Percentiles rank a stretch among this genome's conserved stretches.
Evolutionary conservation across 306 rosid species (phyloP).

Genomic region (Gynostemma pentaphyllum): DNA sequence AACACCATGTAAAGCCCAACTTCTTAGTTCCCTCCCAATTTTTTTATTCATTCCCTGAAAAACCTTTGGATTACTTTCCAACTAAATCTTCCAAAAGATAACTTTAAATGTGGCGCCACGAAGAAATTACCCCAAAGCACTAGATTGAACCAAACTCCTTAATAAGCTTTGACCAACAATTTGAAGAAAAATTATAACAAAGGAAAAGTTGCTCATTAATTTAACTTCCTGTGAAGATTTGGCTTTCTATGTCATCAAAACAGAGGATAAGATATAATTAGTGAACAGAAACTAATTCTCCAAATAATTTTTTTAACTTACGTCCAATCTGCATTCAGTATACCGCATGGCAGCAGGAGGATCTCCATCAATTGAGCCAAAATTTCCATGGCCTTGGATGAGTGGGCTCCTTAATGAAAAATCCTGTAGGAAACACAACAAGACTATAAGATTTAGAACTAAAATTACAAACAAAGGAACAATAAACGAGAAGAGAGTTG

Average conservation of each 20-base stretch:
- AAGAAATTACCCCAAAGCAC: too few relatives aligned
- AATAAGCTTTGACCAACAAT: too few relatives aligned
- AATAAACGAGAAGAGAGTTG: not conserved
- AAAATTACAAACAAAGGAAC: not conserved
- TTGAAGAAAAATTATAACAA: too few relatives aligned
- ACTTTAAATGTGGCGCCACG: too few relatives aligned
- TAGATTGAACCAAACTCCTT: too few relatives aligned
- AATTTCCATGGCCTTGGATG: slow-evolving; percentile 95
- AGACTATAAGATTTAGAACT: not conserved
- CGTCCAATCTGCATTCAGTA: slow-evolving; percentile 94
- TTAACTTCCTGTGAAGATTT: too few relatives aligned
- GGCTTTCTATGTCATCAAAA: not conserved
- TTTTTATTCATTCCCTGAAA: too few relatives aligned
- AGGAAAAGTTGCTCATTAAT: too few relatives aligned
- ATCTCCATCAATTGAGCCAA: slow-evolving; percentile 94
- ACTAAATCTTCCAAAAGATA: too few relatives aligned
- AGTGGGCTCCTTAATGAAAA: slow-evolving; percentile 79
- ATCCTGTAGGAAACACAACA: slow-evolving; percentile 38
- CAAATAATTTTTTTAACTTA: slow-evolving; percentile 23
- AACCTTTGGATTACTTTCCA: too few relatives aligned
- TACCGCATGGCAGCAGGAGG: slow-evolving; percentile 99
- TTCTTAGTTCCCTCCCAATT: too few relatives aligned
- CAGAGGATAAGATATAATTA: not conserved
- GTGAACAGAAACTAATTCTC: not conserved
- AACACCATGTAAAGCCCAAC: too few relatives aligned